Evolutionary conservation across 306 rosid genomes (phyloP).

Genomic region (Potentilla sterilis): DNA sequence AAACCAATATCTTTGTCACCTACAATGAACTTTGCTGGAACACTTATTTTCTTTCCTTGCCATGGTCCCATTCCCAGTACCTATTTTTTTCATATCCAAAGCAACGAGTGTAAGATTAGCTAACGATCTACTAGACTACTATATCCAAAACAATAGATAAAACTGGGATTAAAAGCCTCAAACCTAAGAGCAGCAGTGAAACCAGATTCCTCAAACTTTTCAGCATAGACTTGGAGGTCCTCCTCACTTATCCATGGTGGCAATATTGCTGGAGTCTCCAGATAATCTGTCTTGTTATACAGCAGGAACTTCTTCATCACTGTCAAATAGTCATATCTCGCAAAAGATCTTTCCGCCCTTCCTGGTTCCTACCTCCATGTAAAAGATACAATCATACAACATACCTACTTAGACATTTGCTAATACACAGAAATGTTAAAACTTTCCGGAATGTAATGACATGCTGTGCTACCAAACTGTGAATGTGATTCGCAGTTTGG

Average conservation of each 20-base stretch:
- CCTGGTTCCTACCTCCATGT: slow-evolving; percentile 55
- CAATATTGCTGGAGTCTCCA: slow-evolving; percentile 56
- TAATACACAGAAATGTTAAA: background rate
- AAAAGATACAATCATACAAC: background rate
- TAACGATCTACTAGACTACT: background rate
- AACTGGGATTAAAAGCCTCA: background rate
- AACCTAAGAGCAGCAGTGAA: slow-evolving; percentile 52
- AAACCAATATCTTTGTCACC: slow-evolving; percentile 16
- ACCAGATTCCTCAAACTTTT: slow-evolving; percentile 69
- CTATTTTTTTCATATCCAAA: slow-evolving; percentile 3
- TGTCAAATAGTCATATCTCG: slow-evolving; percentile 65
- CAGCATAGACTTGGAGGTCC: slow-evolving; percentile 62
- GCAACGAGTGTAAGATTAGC: background rate
- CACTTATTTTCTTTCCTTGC: slow-evolving; percentile 2
- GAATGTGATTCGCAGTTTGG: background rate
- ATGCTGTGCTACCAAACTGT: background rate
- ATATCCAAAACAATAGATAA: no score
- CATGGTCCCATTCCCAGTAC: slow-evolving; percentile 14
- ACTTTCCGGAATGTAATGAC: background rate
- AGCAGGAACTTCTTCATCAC: slow-evolving; percentile 72
- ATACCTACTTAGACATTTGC: background rate
- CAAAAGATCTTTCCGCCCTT: slow-evolving; percentile 71
- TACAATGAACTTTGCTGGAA: slow-evolving; percentile 14
- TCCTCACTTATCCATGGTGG: slow-evolving; percentile 71
- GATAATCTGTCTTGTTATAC: slow-evolving; percentile 21